Conservation (phyloP, 306 rosid species). For the Quercus wislizeni region DNA sequence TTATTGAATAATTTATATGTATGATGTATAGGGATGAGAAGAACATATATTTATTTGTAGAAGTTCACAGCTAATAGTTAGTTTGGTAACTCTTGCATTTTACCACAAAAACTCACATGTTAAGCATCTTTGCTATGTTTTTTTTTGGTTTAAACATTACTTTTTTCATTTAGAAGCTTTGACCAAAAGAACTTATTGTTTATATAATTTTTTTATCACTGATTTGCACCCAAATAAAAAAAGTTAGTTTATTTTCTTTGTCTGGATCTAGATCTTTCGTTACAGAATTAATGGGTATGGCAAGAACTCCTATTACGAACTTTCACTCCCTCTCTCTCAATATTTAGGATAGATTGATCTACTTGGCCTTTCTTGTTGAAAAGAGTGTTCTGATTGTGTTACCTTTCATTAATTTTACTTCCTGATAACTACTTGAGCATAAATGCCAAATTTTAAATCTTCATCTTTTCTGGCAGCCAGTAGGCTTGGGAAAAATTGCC, state of each 20-base stretch:
- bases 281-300: slow-evolving; percentile 1
- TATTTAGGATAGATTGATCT: neutral
- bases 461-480: slow-evolving; percentile 59
- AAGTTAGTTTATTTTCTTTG: neutral
- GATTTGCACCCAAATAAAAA: neutral
- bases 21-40: no score
- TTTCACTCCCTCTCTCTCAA: neutral
- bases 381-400: neutral
- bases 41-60: no score
- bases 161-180: neutral
- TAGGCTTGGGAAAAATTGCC: slow-evolving; percentile 86
- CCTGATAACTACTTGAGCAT: slow-evolving; percentile 2
- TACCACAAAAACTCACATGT: no score
- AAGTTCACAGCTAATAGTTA: no score
- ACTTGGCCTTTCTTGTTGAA: neutral
- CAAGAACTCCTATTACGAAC: neutral
- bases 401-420: neutral
- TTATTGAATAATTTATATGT: no score
- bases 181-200: neutral
- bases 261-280: neutral
- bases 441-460: neutral
- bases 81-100: no score
- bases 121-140: no score
- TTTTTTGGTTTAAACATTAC: no score
- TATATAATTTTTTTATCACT: neutral